Conservation (phyloP, 805 yeast species). For the Priceomyces haplophilus region DNA sequence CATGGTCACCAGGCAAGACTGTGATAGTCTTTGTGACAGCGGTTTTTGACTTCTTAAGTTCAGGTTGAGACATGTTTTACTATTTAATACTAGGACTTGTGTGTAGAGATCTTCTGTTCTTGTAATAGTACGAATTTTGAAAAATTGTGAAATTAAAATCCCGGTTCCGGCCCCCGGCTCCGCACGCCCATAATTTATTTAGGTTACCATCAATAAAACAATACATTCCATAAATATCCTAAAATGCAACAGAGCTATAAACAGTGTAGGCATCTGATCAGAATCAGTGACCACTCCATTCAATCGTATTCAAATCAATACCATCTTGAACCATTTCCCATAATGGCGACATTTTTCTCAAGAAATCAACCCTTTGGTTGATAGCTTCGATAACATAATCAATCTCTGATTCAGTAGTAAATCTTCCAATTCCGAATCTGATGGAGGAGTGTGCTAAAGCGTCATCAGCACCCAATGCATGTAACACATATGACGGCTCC, state of each 20-base stretch:
- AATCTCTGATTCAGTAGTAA: constrained; percentile 93
- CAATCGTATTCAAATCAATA: constrained; percentile 86
- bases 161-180: constrained; percentile 6
- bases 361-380: constrained; percentile 80
- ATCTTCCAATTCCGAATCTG: constrained; percentile 95
- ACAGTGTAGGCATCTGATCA: not conserved
- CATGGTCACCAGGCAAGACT: constrained; percentile 94
- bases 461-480: constrained; percentile 96
- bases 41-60: constrained; percentile 14
- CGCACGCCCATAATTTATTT: not conserved
- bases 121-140: not conserved
- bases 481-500: constrained; percentile 95
- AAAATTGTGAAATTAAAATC: constrained; percentile 2
- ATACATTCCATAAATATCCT: not conserved
- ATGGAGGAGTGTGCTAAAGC: constrained; percentile 98
- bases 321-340: constrained; percentile 99
- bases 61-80: constrained; percentile 17
- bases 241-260: not conserved
- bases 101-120: not conserved
- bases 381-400: constrained; percentile 92
- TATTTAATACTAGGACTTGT: constrained; percentile 2
- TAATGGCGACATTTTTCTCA: constrained; percentile 89
- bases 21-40: constrained; percentile 63
- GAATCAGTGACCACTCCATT: constrained; percentile 92
- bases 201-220: not conserved